These are phyloP conservation scores for Penicillium longicatenatum DNA, from an alignment of 495 filamentous ascomycete genomes.

Conservation along the genomic window DNA sequence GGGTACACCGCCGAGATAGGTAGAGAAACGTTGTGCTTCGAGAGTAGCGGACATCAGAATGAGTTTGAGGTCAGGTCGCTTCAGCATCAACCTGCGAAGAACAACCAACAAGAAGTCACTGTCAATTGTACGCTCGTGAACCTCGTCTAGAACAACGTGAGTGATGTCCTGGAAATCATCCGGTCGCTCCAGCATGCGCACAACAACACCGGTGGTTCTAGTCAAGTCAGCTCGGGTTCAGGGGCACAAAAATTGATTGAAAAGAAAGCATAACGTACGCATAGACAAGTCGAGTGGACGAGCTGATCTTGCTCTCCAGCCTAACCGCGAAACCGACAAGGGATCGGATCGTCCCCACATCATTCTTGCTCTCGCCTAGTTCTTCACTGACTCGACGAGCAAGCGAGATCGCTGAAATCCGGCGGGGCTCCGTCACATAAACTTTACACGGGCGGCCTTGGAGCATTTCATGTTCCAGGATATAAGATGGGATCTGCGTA, in stretches of 20 bases:
- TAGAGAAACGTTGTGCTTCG: slow-evolving; percentile 86
- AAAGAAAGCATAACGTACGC: slow-evolving; percentile 53
- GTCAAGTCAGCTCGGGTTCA: slow-evolving; percentile 12
- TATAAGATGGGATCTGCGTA: slow-evolving; percentile 90
- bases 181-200: slow-evolving; percentile 92
- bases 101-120: slow-evolving; percentile 93
- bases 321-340: slow-evolving; percentile 93
- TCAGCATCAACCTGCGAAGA: slow-evolving; percentile 73
- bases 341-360: slow-evolving; percentile 79
- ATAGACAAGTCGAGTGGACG: slow-evolving; percentile 81
- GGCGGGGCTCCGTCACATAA: slow-evolving; percentile 92
- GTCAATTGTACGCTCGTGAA: slow-evolving; percentile 93
- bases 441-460: slow-evolving; percentile 83
- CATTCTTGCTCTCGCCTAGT: slow-evolving; percentile 78
- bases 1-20: slow-evolving; percentile 81
- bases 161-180: slow-evolving; percentile 84
- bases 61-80: slow-evolving; percentile 74
- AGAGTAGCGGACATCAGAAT: slow-evolving; percentile 97
- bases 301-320: slow-evolving; percentile 80
- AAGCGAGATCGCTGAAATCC: slow-evolving; percentile 94
- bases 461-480: slow-evolving; percentile 84
- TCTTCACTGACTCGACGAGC: slow-evolving; percentile 92
- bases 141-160: slow-evolving; percentile 91
- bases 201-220: slow-evolving; percentile 78
- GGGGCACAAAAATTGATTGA: background rate